phyloP scores from a whole-genome alignment of 2,329 filamentous ascomycete genomes.

The Trichoderma breve region DNA sequence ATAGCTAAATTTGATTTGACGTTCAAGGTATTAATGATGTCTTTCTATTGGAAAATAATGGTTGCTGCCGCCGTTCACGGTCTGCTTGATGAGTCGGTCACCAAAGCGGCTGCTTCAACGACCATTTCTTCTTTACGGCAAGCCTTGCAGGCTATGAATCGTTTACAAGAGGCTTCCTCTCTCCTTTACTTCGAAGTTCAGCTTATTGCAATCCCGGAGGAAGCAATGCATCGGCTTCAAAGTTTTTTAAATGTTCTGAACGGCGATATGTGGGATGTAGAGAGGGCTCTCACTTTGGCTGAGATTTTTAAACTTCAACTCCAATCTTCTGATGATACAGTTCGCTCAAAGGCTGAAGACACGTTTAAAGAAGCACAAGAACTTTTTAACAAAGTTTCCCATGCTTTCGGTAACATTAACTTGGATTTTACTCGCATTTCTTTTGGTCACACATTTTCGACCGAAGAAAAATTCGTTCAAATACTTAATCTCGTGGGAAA shows the following conservation, averaged over 20 bases:
- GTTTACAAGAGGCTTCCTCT: background rate
- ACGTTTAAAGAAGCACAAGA: background rate
- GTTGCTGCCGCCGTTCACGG: background rate
- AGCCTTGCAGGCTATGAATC: background rate
- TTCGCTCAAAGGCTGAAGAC: background rate
- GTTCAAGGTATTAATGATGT: background rate
- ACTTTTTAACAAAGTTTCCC: background rate
- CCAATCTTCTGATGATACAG: background rate
- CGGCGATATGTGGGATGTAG: background rate
- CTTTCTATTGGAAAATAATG: background rate
- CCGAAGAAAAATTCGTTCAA: background rate
- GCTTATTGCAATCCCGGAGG: background rate
- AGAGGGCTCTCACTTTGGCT: background rate
- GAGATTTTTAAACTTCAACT: background rate
- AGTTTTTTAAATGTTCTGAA: background rate
- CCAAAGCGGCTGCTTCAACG: background rate
- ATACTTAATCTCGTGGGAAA: background rate
- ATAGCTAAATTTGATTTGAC: background rate
- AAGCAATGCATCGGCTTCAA: background rate
- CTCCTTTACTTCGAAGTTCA: background rate
- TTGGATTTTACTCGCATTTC: background rate
- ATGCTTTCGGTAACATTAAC: background rate
- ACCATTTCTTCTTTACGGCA: background rate
- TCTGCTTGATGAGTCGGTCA: background rate
- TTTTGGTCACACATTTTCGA: background rate